Conservation (phyloP, 106 monocot genomes). For the Dendrobium nobile region DNA sequence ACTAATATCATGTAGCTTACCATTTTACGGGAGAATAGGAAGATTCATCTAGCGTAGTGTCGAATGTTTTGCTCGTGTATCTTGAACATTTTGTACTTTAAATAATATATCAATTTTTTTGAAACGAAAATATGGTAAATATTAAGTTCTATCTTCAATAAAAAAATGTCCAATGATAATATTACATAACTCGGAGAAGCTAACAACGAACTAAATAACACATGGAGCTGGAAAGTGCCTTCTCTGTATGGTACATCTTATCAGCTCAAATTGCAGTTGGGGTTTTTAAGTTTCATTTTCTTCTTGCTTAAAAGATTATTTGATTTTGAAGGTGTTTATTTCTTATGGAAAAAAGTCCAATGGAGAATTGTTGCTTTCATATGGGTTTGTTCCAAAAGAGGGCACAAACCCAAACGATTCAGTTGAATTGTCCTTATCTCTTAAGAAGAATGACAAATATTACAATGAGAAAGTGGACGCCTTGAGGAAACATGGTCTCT, state of each 20-base stretch:
- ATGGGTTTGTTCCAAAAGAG: conserved; percentile 97
- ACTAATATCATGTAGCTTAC: not conserved
- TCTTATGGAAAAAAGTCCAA: conserved; percentile 98
- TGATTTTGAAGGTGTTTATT: conserved; percentile 74
- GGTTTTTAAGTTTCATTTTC: not conserved
- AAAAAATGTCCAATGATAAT: not conserved
- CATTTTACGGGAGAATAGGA: too few species aligned
- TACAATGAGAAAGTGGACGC: conserved; percentile 72
- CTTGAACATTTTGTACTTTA: too few species aligned
- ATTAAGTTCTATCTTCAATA: not conserved
- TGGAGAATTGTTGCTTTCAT: conserved; percentile 94
- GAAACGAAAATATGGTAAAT: not conserved
- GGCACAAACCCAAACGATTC: conserved; percentile 92
- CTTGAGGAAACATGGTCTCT: conserved; percentile 58
- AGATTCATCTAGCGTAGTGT: too few species aligned
- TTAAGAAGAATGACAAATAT: conserved; percentile 67
- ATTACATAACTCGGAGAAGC: not conserved
- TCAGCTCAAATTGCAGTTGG: not conserved
- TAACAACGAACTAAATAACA: not conserved
- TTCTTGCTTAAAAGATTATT: too few species aligned
- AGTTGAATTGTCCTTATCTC: conserved; percentile 68
- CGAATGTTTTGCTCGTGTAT: too few species aligned
- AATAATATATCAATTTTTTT: too few species aligned
- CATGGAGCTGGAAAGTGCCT: not conserved
- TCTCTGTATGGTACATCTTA: not conserved